Conservation (phyloP, 1,139 yeast genomes). For the Hansenula sp. region DNA sequence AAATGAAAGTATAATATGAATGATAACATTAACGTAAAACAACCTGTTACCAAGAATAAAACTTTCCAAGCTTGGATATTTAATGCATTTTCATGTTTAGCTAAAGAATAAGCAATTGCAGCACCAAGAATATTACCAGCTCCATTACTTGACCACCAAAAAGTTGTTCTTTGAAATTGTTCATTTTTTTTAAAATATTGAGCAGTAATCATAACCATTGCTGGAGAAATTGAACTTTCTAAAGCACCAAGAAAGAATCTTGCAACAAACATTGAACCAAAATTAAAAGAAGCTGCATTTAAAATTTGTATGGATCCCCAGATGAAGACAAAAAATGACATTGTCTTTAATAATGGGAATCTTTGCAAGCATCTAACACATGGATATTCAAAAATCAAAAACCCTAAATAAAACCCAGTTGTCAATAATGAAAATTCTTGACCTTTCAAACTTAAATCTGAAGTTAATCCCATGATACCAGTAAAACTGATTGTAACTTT, state of each 20-base stretch:
- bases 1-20: conserved; percentile 35
- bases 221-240: conserved; percentile 48
- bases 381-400: conserved; percentile 42
- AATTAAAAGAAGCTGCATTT: not conserved
- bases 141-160: conserved; percentile 51
- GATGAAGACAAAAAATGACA: conserved; percentile 31
- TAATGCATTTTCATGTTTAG: conserved; percentile 28
- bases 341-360: conserved; percentile 37
- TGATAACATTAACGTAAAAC: conserved; percentile 43
- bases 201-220: conserved; percentile 48
- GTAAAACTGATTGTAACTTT: conserved; percentile 56
- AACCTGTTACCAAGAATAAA: conserved; percentile 44
- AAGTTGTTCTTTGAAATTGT: conserved; percentile 42
- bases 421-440: conserved; percentile 53
- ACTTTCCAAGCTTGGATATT: conserved; percentile 43
- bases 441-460: conserved; percentile 45
- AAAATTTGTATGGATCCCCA: conserved; percentile 35
- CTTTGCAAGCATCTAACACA: conserved; percentile 37
- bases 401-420: conserved; percentile 51
- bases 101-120: conserved; percentile 47
- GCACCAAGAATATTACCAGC: conserved; percentile 36
- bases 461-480: conserved; percentile 50
- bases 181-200: conserved; percentile 54
- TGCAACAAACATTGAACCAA: conserved; percentile 32
- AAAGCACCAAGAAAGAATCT: conserved; percentile 44